Conservation (phyloP, 768 basidiomycete species). For the Cyathus striatus region DNA sequence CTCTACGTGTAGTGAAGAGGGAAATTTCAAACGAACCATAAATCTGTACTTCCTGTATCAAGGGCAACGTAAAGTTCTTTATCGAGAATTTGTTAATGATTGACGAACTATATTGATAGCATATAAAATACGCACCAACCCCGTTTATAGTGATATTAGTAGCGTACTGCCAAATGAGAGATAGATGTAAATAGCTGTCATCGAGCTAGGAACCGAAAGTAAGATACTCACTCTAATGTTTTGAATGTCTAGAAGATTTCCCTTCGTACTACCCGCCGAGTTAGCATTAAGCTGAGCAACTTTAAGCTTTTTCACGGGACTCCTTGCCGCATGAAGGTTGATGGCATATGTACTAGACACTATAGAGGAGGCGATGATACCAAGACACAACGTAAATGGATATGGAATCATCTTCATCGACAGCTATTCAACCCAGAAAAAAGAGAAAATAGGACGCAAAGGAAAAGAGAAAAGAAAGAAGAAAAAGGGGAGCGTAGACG, state of each 20-base stretch:
- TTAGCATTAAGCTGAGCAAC: too few species aligned
- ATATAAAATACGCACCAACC: conserved; percentile 6
- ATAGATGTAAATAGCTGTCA: not conserved
- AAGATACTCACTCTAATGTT: conserved; percentile 9
- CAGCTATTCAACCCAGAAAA: too few species aligned
- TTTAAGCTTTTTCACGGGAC: too few species aligned
- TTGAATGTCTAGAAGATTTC: conserved; percentile 5
- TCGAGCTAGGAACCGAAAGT: not conserved
- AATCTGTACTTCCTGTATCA: conserved; percentile 34
- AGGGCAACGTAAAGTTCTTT: conserved; percentile 24
- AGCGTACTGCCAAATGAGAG: conserved; percentile 16
- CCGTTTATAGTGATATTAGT: conserved; percentile 26
- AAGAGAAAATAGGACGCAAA: too few species aligned
- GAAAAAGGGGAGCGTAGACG: too few species aligned
- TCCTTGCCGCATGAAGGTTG: too few species aligned
- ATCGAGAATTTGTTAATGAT: not conserved
- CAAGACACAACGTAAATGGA: too few species aligned
- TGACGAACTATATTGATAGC: not conserved
- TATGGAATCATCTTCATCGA: too few species aligned
- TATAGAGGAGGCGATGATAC: too few species aligned
- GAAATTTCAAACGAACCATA: conserved; percentile 16
- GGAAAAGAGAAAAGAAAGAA: too few species aligned
- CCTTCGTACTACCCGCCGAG: too few species aligned
- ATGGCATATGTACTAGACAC: too few species aligned
- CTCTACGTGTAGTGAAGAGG: not conserved